These are phyloP conservation scores for Colletotrichum sp. DNA, from an alignment of 2,329 filamentous ascomycete genomes.

Conservation along the genomic window DNA sequence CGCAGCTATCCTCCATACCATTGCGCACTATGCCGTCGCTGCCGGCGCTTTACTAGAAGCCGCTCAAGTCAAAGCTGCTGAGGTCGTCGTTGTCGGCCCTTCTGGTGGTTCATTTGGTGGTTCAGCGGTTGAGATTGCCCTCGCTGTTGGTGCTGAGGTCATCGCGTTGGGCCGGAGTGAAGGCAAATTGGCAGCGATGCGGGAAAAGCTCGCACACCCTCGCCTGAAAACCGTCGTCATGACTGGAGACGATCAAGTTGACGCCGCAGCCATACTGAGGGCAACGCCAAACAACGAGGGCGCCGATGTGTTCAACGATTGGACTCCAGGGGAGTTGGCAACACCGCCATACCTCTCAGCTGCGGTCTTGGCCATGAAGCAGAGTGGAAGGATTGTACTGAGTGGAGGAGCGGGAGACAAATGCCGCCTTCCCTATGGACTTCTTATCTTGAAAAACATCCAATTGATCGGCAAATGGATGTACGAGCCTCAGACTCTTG, in stretches of 20 bases:
- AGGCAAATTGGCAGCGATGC: conserved; percentile 29
- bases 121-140: conserved; percentile 50
- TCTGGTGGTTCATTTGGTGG: conserved; percentile 57
- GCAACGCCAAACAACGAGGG: conserved; percentile 31
- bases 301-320: conserved; percentile 51
- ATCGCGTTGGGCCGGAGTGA: conserved; percentile 55
- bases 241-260: conserved; percentile 42
- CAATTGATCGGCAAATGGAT: conserved; percentile 45
- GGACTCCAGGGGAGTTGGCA: conserved; percentile 42
- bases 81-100: conserved; percentile 54
- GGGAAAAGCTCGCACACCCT: conserved; percentile 28
- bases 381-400: conserved; percentile 26
- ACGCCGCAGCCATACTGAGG: conserved; percentile 35
- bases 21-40: conserved; percentile 42
- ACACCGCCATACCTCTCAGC: conserved; percentile 44
- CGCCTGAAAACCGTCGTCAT: conserved; percentile 42
- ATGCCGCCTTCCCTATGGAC: conserved; percentile 34
- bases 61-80: conserved; percentile 47
- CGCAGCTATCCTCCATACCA: conserved; percentile 41
- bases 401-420: conserved; percentile 29
- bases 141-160: conserved; percentile 57
- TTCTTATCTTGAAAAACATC: conserved; percentile 37
- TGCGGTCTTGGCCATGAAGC: conserved; percentile 26
- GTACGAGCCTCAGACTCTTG: conserved; percentile 41
- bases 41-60: conserved; percentile 48